Evolutionary conservation across 768 basidiomycete genomes (phyloP), one percentile per base, ranked within the genome.

Genomic region (Butyriboletus loyo): DNA sequence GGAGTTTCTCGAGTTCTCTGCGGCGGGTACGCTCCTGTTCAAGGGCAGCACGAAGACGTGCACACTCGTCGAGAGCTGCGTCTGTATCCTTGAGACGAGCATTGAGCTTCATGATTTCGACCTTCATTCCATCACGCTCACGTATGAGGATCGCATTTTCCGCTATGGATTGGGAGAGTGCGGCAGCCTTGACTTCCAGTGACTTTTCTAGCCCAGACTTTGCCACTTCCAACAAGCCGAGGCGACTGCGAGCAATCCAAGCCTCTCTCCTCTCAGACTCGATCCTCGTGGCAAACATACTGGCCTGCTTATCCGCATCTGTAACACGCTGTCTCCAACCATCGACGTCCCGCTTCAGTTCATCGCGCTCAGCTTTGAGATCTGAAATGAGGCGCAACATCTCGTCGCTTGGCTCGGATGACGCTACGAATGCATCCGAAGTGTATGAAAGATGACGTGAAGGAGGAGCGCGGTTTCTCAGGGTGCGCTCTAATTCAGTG

Each of bases 361-460:
- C 87, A 62, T 98, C 95, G 28, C 95, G 77, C 70, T 98, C 94
- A 13, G 85, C 79, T 67, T 93, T 92, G 61, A 92, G 77, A 64
- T 91, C 89, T 4, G 85, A 76, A 48, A 92, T 75, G 34, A 89
- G 77, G 58, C 78, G 77, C 36, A 91, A 71, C 81, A 92, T 85
- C 72, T 92, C 92, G 59, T 92, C 89, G 53, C 73, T 82, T 7
- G 86, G 84, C 52, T 81, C 84, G 10, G 72, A 63, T 38, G 70
- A 64, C 25, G 58, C 54, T 55, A 63, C 45, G 62, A 72, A 69
- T 22, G 69, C 50, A 50, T 74, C 74, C 24, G 84, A 84, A 41
- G 73, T 61, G 32, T 79, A 69, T 15, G 87, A 88, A 52, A 71
- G 63, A 32, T 76, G 76, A 31, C 79, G 74, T 28, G 84, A 84